Evolutionary conservation across 164 flowering plant species (phyloP).

Genomic region (Stephania yunnanensis): DNA sequence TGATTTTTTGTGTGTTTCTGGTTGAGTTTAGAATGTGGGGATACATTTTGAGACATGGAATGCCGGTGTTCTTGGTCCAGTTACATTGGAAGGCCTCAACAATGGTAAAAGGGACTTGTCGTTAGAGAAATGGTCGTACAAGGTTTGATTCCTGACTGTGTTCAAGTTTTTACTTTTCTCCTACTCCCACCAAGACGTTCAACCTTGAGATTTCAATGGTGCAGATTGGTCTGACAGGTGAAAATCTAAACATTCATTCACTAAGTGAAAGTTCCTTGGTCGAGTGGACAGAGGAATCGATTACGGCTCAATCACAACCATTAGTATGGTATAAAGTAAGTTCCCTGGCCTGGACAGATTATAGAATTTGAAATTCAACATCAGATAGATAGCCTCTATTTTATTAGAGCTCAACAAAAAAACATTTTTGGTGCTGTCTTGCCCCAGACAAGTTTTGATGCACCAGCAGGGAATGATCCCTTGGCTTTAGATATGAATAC

Average conservation of each 20-base stretch:
- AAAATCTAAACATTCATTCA: constrained; percentile 57
- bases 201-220: constrained; percentile 6
- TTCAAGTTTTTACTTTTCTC: neutral
- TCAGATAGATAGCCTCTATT: neutral
- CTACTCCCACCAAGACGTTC: neutral
- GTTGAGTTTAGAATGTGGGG: constrained; percentile 65
- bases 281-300: constrained; percentile 66
- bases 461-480: constrained; percentile 67
- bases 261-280: constrained; percentile 66
- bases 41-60: constrained; percentile 82
- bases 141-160: constrained; percentile 43
- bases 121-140: constrained; percentile 77
- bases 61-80: constrained; percentile 95
- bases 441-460: constrained; percentile 61
- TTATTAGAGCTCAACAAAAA: neutral
- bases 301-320: constrained; percentile 49
- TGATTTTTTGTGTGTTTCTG: constrained; percentile 1
- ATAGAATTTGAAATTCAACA: neutral
- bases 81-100: constrained; percentile 65
- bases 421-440: constrained; percentile 1
- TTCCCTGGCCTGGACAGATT: constrained; percentile 6
- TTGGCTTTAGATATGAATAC: constrained; percentile 80
- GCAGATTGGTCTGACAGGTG: constrained; percentile 89
- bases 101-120: constrained; percentile 74
- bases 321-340: constrained; percentile 92